Base-by-base conservation (phyloP, 192 early-diverging fungal genomes). In the Coemansia sp. region DNA sequence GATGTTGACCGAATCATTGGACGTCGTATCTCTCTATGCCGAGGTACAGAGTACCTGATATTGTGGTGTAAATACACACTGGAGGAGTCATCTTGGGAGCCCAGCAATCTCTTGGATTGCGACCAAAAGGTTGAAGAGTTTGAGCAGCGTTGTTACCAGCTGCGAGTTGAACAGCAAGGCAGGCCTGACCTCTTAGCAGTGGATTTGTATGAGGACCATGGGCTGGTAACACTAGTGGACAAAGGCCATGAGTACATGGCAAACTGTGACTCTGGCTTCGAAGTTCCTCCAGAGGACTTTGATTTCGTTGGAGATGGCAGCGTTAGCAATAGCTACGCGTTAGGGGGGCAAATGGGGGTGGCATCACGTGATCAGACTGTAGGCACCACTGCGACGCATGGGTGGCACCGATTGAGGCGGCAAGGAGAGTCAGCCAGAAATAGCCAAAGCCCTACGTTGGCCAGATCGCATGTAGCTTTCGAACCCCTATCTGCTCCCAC, bases 1-100 rank as follows among this genome's bases (percentile, higher is more conserved):
- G 79, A 81, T 53, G 71, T 82, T 1, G 72, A 82, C 9, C 51
- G 75, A 5, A 77, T 82, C 3, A 76, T 82, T 12, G 79, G 79
- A 19, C 70, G 75, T 23, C 66, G 79, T 7, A 66, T 70, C 12
- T 76, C 67, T 0, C 53, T 74, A 32, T 23, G 51, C 17, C 44
- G 64, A 10, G 62, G 66, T n/a, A 73, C 58, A 7, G 75, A 82
- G 63, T 74, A 82, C 44, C 38, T 76, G 17, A 38, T 80, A 5
- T 65, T 60, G 6, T 80, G 77, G 77, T 57, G 63, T 21, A 64
- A 66, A 0, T 80, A 75, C 34, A 41, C 60, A 12, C 38, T 70
- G 0, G 58, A 37, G 9, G 73, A 80, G 7, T 65, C 69, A 23
- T 58, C 62, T 1, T 80, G 77, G 77, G 60, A 63, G 62, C 23